Evolutionary conservation across 2,329 filamentous ascomycete species (phyloP).

Genomic region (Curvularia spicifera): DNA sequence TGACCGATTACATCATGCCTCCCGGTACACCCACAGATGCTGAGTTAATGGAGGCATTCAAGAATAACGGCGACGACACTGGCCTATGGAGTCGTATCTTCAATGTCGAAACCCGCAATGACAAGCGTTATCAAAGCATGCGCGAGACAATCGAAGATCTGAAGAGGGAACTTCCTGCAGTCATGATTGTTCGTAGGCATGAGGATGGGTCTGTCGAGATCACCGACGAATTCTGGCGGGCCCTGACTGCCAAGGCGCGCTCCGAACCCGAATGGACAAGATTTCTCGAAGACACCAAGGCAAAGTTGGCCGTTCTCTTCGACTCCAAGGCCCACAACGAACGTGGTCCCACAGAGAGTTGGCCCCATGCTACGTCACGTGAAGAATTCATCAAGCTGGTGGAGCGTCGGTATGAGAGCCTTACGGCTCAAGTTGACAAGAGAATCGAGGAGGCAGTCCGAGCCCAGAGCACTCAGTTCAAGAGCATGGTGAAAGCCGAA

Average conservation of each 20-base stretch:
- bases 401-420: conserved; percentile 28
- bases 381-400: conserved; percentile 57
- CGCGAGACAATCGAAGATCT: conserved; percentile 26
- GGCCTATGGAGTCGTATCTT: conserved; percentile 28
- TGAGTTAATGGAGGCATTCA: conserved; percentile 9
- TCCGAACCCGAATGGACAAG: conserved; percentile 56
- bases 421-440: conserved; percentile 32
- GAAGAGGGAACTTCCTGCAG: conserved; percentile 57
- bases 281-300: conserved; percentile 61
- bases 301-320: conserved; percentile 41
- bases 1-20: conserved; percentile 28
- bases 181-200: conserved; percentile 63
- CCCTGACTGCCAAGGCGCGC: conserved; percentile 63
- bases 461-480: conserved; percentile 25
- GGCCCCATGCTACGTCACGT: conserved; percentile 49
- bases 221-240: conserved; percentile 69
- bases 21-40: conserved; percentile 11
- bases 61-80: conserved; percentile 20
- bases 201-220: conserved; percentile 62
- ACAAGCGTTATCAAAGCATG: conserved; percentile 22
- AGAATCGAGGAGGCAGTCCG: conserved; percentile 31
- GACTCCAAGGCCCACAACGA: conserved; percentile 14
- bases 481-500: conserved; percentile 26
- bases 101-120: conserved; percentile 21
- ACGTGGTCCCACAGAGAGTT: conserved; percentile 9